phyloP scores from a whole-genome alignment of 2,329 filamentous ascomycete species.

The Verticillium albo-atrum region DNA sequence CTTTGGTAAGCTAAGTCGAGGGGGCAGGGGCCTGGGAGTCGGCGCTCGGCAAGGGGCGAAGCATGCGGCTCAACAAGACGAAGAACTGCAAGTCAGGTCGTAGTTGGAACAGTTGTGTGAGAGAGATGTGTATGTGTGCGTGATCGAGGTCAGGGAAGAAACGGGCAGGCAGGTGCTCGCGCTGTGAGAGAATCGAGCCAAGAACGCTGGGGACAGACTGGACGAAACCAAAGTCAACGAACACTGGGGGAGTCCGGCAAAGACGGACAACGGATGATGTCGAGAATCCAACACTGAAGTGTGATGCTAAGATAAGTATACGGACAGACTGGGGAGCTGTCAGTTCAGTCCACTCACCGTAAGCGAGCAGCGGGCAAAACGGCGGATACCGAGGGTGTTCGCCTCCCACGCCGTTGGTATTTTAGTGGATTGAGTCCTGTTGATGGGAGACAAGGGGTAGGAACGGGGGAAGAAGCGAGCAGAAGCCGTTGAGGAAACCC shows the following conservation, averaged over 20 bases:
- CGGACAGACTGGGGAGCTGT: not conserved
- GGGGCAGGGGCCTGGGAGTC: not conserved
- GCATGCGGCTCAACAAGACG: not conserved
- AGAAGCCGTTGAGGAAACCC: not conserved
- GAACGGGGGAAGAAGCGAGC: constrained; percentile 1
- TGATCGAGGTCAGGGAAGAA: not conserved
- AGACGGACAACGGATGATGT: not conserved
- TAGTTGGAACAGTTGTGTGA: not conserved
- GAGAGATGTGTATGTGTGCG: not conserved
- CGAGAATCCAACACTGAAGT: not conserved
- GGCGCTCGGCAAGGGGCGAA: not conserved
- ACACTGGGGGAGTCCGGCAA: not conserved
- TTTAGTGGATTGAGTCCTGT: not conserved
- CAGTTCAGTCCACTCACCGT: not conserved
- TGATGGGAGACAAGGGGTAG: not conserved
- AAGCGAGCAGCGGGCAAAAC: not conserved
- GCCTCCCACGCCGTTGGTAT: not conserved
- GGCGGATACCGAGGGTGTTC: not conserved
- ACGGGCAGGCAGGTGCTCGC: not conserved
- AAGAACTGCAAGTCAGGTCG: not conserved
- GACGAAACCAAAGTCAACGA: not conserved
- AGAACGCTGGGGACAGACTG: not conserved
- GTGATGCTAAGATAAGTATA: not conserved
- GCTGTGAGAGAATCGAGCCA: not conserved
- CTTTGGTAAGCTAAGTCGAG: not conserved